Percentiles rank a stretch among this genome's conserved stretches.
Conservation (phyloP, 1,284 basidiomycete genomes). For the Trichosporon sp. region DNA sequence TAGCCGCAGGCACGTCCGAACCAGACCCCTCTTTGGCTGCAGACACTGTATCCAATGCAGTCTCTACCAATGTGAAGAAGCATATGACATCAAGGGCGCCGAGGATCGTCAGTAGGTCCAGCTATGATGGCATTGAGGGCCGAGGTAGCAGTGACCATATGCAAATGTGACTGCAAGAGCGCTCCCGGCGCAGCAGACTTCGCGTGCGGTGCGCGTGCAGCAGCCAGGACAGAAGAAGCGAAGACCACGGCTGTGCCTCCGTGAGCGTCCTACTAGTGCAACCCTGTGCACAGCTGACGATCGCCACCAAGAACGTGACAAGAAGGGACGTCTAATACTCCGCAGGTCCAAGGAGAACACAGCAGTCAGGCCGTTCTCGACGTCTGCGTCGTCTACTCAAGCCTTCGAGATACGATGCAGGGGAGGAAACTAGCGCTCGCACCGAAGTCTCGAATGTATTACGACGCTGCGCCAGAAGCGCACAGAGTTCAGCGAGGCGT, state of each 20-base stretch:
- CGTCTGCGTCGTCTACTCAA: too few relatives aligned
- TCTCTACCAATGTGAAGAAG: too few relatives aligned
- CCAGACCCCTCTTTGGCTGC: too few relatives aligned
- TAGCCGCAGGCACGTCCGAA: too few relatives aligned
- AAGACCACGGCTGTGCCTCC: background rate
- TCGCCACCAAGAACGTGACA: background rate
- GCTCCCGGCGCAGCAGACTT: background rate
- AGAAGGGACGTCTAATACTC: background rate
- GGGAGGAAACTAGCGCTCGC: background rate
- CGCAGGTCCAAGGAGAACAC: too few relatives aligned
- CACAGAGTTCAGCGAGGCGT: background rate
- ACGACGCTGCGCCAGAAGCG: background rate
- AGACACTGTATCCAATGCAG: too few relatives aligned
- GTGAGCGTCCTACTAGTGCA: too few relatives aligned
- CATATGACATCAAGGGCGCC: too few relatives aligned
- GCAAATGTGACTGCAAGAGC: background rate
- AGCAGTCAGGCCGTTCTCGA: too few relatives aligned
- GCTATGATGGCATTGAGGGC: too few relatives aligned
- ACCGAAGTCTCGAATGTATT: background rate
- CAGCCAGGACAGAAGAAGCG: background rate
- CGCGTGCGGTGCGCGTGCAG: background rate
- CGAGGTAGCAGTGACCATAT: background rate
- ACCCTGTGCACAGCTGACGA: background rate
- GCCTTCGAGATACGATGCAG: background rate
- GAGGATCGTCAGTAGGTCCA: too few relatives aligned